A percentile compares a stretch with the other conserved stretches of the same genome.
phyloP scores from a whole-genome alignment of 1,284 basidiomycete species.

The Moesziomyces sp. region DNA sequence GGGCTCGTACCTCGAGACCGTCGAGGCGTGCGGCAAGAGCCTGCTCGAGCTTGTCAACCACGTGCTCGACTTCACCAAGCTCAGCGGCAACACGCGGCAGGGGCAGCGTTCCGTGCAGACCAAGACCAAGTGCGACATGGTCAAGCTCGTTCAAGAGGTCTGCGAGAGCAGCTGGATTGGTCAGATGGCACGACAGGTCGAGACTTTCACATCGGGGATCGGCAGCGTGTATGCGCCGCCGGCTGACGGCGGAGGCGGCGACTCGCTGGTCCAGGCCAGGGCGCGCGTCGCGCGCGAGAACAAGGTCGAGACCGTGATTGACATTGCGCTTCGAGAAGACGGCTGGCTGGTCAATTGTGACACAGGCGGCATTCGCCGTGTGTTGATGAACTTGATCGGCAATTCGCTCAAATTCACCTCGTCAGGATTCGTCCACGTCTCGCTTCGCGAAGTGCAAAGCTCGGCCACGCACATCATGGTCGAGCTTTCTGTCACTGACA shows the following conservation, averaged over 20 bases:
- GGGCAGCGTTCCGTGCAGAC: conserved; percentile 27
- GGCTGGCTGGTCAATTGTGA: conserved; percentile 91
- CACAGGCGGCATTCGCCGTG: conserved; percentile 87
- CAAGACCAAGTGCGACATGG: conserved; percentile 73
- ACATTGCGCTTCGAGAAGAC: conserved; percentile 79
- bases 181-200: conserved; percentile 79
- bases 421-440: conserved; percentile 86
- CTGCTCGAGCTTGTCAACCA: conserved; percentile 82
- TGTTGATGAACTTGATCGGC: conserved; percentile 92
- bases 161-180: conserved; percentile 96
- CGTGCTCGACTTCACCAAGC: conserved; percentile 94
- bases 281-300: conserved; percentile 37
- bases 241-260: neutral
- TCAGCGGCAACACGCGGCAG: conserved; percentile 77
- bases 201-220: conserved; percentile 72
- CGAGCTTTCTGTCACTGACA: conserved; percentile 87
- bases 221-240: conserved; percentile 89
- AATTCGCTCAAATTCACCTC: conserved; percentile 93
- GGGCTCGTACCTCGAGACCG: conserved; percentile 83
- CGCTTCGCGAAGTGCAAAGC: conserved; percentile 78
- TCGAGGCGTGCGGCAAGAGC: conserved; percentile 69
- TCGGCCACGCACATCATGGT: conserved; percentile 76
- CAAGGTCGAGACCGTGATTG: conserved; percentile 85
- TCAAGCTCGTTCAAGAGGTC: conserved; percentile 91
- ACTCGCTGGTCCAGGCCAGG: conserved; percentile 26